Evolutionary conservation across 139 green algal species (phyloP).

Genomic region (Yamagishiella unicocca): DNA sequence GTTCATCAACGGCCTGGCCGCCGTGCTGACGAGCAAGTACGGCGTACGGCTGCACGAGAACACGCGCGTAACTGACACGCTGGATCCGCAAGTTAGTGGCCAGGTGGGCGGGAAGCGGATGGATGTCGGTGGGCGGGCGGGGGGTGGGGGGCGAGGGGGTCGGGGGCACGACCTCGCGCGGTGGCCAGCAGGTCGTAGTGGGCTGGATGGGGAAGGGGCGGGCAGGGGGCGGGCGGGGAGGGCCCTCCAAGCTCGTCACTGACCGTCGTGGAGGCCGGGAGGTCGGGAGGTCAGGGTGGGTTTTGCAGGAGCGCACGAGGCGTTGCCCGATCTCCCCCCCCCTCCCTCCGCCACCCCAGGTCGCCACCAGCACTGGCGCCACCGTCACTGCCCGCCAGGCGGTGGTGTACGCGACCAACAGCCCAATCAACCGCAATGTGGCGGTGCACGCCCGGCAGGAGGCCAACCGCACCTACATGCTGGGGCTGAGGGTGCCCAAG

Average conservation of each 20-base stretch:
- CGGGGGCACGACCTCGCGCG: no score
- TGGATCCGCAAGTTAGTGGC: constrained; percentile 9
- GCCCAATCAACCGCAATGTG: constrained; percentile 79
- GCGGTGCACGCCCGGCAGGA: constrained; percentile 75
- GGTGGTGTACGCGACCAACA: constrained; percentile 79
- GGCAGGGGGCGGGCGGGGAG: not conserved
- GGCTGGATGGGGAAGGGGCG: no score
- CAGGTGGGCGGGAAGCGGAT: constrained; percentile 27
- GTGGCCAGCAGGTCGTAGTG: no score
- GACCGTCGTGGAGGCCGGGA: not conserved
- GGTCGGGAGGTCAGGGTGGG: not conserved
- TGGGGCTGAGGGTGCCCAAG: constrained; percentile 56
- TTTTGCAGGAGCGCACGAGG: not conserved
- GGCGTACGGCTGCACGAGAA: constrained; percentile 74
- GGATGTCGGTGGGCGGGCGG: no score
- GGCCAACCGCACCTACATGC: constrained; percentile 67
- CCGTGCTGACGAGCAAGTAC: constrained; percentile 44
- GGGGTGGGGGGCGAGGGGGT: no score
- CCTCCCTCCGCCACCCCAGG: constrained; percentile 7
- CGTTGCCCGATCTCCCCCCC: not conserved
- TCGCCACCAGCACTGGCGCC: constrained; percentile 53
- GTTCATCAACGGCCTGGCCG: constrained; percentile 71
- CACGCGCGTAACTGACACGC: constrained; percentile 47
- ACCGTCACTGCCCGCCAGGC: constrained; percentile 49
- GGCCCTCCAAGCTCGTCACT: no score